A percentile compares a stretch with the other conserved stretches of the same genome.
These are phyloP conservation scores for Castanea mollissima DNA, from an alignment of 306 rosid species.

Conservation along the genomic window DNA sequence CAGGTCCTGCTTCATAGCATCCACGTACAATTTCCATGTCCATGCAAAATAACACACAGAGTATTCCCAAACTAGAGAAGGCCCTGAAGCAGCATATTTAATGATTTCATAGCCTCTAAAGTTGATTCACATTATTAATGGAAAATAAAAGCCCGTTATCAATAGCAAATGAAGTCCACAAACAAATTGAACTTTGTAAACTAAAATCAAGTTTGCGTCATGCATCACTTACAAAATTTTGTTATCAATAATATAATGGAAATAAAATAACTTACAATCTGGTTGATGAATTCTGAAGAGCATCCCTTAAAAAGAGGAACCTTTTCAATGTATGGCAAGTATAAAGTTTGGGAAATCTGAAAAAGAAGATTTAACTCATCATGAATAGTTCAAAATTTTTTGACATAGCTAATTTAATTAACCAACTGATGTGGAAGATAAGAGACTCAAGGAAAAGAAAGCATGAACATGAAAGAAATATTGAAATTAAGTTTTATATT, in stretches of 20 bases:
- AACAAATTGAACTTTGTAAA: neutral
- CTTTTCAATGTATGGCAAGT: constrained; percentile 54
- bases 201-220: too few relatives aligned
- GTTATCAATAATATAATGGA: neutral
- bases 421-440: neutral
- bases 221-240: neutral
- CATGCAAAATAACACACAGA: neutral
- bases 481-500: neutral
- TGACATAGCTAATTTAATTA: neutral
- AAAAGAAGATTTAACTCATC: constrained; percentile 10
- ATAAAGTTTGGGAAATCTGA: constrained; percentile 86
- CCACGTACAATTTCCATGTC: neutral
- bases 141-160: neutral
- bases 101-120: neutral
- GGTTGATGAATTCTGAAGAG: constrained; percentile 87
- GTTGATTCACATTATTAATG: neutral
- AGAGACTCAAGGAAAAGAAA: neutral
- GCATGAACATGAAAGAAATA: neutral
- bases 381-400: neutral
- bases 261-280: constrained; percentile 58
- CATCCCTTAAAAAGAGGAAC: constrained; percentile 76
- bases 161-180: neutral
- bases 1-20: neutral
- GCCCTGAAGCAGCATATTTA: neutral
- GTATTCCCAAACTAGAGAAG: neutral